These are phyloP conservation scores for Sphagnum fallax DNA, from an alignment of 228 moss, liverwort and hornwort genomes.

Conservation along the genomic window DNA sequence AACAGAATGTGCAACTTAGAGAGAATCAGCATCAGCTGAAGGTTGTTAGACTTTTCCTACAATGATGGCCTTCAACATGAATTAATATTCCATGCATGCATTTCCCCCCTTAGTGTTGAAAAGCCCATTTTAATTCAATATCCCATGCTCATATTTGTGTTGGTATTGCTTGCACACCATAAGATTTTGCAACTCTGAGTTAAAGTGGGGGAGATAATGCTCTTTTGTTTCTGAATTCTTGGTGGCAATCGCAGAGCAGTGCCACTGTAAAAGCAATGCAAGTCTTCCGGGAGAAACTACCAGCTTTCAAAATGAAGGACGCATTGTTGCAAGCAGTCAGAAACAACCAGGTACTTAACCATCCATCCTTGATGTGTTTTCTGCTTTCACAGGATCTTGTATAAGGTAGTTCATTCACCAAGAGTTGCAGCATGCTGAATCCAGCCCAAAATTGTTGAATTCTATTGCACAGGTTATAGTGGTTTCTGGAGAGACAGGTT, in stretches of 20 bases:
- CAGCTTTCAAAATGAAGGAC: slow-evolving; percentile 77
- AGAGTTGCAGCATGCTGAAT: too few species aligned
- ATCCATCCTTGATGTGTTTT: background rate
- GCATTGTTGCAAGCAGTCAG: slow-evolving; percentile 79
- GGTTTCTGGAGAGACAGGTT: slow-evolving; percentile 96
- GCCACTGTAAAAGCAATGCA: slow-evolving; percentile 70
- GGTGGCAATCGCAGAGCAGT: slow-evolving; percentile 33
- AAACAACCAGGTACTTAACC: slow-evolving; percentile 62
- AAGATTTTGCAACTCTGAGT: too few species aligned
- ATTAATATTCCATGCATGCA: background rate
- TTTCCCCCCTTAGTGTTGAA: background rate
- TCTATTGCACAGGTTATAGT: slow-evolving; percentile 58
- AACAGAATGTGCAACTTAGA: slow-evolving; percentile 52
- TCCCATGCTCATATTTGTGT: too few species aligned
- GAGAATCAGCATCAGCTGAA: slow-evolving; percentile 69
- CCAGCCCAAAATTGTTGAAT: background rate
- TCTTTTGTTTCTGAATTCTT: background rate
- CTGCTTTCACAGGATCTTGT: too few species aligned
- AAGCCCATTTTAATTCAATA: too few species aligned
- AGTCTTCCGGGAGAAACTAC: slow-evolving; percentile 79
- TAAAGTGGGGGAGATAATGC: too few species aligned
- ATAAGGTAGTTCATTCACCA: background rate
- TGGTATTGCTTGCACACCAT: too few species aligned
- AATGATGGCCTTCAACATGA: background rate
- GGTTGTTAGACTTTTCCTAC: slow-evolving; percentile 22